Evolutionary conservation across 306 rosid species (phyloP), one percentile per base, ranked within the genome.

Genomic region (Psophocarpus tetragonolobus): DNA sequence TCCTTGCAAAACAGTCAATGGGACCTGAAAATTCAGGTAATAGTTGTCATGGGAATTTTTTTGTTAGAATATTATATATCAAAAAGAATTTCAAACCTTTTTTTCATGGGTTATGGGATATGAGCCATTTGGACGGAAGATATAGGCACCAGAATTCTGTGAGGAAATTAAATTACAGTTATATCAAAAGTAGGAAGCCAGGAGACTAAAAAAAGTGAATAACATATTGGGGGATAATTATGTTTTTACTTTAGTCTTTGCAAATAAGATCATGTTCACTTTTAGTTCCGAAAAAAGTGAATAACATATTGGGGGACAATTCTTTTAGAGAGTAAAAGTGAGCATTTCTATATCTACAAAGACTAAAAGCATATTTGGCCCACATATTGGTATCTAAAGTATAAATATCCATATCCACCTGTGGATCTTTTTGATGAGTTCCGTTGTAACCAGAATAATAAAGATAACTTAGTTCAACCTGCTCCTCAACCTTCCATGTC

Each of bases 81-180:
- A 80, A 36, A 72, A 50, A 56, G 78, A 69, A 73, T 65, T 54
- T 62, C 27, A 60, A 66, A 87, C 91, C 91, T 81, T 82, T 53
- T 17, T 68, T 66, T 83, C 81, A 67, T 76, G 73, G 53, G 81
- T 78, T 50, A 88, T 66, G 69, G 20, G 84, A 78, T 57, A 39
- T 38, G 91, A 80, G 35, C 81, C 83, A 78, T 88, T 88, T 44
- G 91, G 91, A 71, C 91, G 91, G 67, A 88, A 88, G 75, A 88
- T 9, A 27, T 85, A 88, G 21, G 91, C 91, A 18, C 91, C 91
- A 26, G 91, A 76, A 75, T 86, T 86, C 89, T 86, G 86, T 18
- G 30, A 48, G 62, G 32, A 80, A 71, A 79, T 71, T 30, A 82
- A 71, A 71, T 42, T 32, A 13, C 67, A 48, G 76, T 79, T 67